phyloP scores from a whole-genome alignment of 2,329 filamentous ascomycete species.

The Pseudocercospora vitis region DNA sequence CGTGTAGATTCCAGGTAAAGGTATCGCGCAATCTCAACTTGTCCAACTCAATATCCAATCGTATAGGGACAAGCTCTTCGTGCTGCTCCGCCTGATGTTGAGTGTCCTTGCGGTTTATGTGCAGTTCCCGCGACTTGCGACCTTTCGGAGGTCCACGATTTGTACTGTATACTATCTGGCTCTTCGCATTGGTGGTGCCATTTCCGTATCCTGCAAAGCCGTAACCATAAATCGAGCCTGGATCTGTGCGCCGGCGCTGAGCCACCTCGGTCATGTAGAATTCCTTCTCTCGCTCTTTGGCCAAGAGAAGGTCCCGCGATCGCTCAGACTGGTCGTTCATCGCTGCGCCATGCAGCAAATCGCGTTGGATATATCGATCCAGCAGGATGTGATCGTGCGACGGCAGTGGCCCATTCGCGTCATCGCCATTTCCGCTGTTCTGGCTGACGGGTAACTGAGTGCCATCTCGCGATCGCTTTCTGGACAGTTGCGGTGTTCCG shows the following conservation, averaged over 20 bases:
- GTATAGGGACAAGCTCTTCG: conserved; percentile 87
- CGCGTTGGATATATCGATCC: conserved; percentile 65
- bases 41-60: conserved; percentile 91
- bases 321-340: conserved; percentile 50
- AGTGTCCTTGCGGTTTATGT: conserved; percentile 76
- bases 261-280: conserved; percentile 67
- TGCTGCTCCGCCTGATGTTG: conserved; percentile 82
- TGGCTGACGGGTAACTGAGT: conserved; percentile 50
- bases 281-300: conserved; percentile 66
- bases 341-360: conserved; percentile 59
- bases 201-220: conserved; percentile 92
- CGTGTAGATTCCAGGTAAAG: conserved; percentile 97
- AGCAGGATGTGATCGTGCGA: conserved; percentile 47
- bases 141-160: conserved; percentile 75
- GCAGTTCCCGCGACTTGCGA: conserved; percentile 70
- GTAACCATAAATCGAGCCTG: conserved; percentile 61
- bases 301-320: conserved; percentile 52
- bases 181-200: conserved; percentile 70
- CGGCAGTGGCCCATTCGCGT: conserved; percentile 22
- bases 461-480: conserved; percentile 62
- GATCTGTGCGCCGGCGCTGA: conserved; percentile 58
- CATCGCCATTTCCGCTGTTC: conserved; percentile 14
- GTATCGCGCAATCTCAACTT: conserved; percentile 95
- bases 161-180: conserved; percentile 74
- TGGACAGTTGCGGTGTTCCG: conserved; percentile 49